phyloP scores from a whole-genome alignment of 352 stramenopile genomes.

The Phytophthora rubi region DNA sequence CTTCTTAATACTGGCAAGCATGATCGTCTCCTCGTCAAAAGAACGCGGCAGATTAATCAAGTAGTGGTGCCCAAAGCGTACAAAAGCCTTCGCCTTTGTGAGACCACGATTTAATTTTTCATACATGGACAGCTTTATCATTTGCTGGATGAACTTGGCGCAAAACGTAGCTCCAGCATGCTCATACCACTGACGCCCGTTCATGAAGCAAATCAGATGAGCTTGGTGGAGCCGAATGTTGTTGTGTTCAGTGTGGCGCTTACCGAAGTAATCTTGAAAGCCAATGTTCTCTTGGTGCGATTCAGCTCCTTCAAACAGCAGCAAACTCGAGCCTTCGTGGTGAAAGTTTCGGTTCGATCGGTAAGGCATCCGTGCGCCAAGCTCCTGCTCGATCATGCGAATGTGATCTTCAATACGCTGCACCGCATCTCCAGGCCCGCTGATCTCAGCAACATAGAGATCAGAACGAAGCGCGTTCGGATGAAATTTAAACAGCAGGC shows the following conservation, averaged over 20 bases:
- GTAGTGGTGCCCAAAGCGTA: conserved; percentile 83
- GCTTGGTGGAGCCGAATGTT: conserved; percentile 66
- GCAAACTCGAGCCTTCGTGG: conserved; percentile 61
- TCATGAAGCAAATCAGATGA: conserved; percentile 79
- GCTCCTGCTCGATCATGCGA: conserved; percentile 66
- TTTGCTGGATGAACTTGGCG: conserved; percentile 78
- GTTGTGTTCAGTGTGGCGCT: conserved; percentile 61
- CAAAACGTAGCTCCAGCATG: conserved; percentile 66
- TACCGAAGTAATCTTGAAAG: conserved; percentile 74
- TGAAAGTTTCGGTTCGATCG: conserved; percentile 60
- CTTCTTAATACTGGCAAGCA: conserved; percentile 71
- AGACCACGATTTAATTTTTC: conserved; percentile 60
- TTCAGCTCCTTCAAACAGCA: conserved; percentile 78
- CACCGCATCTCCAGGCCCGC: conserved; percentile 63
- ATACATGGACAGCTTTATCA: conserved; percentile 77
- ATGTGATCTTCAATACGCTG: conserved; percentile 72
- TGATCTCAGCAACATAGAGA: conserved; percentile 76
- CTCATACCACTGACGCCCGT: conserved; percentile 71
- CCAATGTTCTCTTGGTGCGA: conserved; percentile 68
- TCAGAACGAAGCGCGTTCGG: conserved; percentile 72
- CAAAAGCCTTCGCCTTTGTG: conserved; percentile 64
- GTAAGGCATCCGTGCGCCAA: conserved; percentile 55
- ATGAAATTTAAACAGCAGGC: conserved; percentile 50
- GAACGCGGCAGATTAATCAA: conserved; percentile 81
- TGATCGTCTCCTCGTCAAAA: conserved; percentile 80